A percentile compares a stretch with the other conserved stretches of the same genome.
Evolutionary conservation across 1,139 yeast species (phyloP).

Genomic region (Magnusiomyces starmeri): DNA sequence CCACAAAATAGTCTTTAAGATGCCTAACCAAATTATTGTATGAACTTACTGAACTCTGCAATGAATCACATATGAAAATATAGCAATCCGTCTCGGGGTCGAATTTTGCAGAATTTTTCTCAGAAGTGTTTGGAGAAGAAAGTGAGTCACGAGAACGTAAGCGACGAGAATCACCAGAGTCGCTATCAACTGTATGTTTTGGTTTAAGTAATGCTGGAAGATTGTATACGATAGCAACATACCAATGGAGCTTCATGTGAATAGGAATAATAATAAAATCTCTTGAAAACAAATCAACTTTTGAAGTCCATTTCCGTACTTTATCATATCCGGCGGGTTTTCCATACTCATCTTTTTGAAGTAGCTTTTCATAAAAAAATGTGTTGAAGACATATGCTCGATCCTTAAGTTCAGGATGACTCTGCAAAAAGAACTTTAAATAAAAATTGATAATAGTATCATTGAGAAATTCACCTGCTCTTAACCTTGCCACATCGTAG

Average conservation of each 20-base stretch:
- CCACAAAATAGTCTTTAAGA: constrained; percentile 55
- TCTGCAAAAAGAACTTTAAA: constrained; percentile 24
- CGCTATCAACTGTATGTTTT: too few species aligned
- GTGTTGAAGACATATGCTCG: constrained; percentile 67
- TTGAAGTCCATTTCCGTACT: constrained; percentile 73
- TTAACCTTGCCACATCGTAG: constrained; percentile 32
- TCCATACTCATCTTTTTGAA: constrained; percentile 25
- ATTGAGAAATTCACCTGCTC: constrained; percentile 36
- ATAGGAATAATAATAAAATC: constrained; percentile 72
- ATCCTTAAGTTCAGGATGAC: constrained; percentile 20
- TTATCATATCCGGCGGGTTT: constrained; percentile 46
- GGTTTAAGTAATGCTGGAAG: constrained; percentile 21
- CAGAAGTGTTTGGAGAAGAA: background rate
- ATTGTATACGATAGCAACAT: constrained; percentile 44
- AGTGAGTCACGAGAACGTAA: background rate
- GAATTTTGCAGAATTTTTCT: background rate
- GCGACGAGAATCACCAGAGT: background rate
- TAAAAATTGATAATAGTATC: constrained; percentile 39
- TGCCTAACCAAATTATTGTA: constrained; percentile 51
- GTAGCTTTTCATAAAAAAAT: constrained; percentile 69
- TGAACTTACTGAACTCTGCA: constrained; percentile 37
- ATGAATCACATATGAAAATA: constrained; percentile 72
- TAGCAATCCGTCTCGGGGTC: constrained; percentile 5
- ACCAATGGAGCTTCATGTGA: constrained; percentile 80
- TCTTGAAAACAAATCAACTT: constrained; percentile 55